phyloP scores from a whole-genome alignment of 352 stramenopile genomes.

The Globisporangium cederbergense region DNA sequence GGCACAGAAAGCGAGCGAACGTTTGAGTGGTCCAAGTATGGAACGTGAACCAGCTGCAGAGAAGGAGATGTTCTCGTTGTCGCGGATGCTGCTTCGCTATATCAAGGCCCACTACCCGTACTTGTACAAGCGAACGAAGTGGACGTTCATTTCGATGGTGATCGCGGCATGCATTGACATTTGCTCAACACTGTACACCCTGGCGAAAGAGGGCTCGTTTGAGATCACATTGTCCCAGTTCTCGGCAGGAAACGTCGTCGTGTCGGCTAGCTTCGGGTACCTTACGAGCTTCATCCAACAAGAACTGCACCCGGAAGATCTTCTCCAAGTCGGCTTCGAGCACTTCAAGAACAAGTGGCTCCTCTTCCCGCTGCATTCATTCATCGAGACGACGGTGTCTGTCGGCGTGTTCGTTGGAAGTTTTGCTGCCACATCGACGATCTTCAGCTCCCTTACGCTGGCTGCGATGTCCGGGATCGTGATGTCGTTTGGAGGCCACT shows the following conservation, averaged over 20 bases:
- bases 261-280: slow-evolving; percentile 62
- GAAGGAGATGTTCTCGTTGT: slow-evolving; percentile 12
- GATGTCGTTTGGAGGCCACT: slow-evolving; percentile 71
- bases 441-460: slow-evolving; percentile 73
- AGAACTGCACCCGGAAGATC: slow-evolving; percentile 51
- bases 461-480: slow-evolving; percentile 71
- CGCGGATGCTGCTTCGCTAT: slow-evolving; percentile 23
- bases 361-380: slow-evolving; percentile 70
- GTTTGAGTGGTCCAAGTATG: neutral
- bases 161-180: slow-evolving; percentile 64
- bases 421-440: slow-evolving; percentile 63
- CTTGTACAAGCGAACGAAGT: slow-evolving; percentile 73
- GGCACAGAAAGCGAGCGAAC: slow-evolving; percentile 2
- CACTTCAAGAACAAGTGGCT: slow-evolving; percentile 75
- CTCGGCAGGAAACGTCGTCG: slow-evolving; percentile 64
- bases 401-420: slow-evolving; percentile 72
- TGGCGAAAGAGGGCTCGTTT: slow-evolving; percentile 40
- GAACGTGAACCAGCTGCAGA: neutral
- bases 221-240: slow-evolving; percentile 68
- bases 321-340: slow-evolving; percentile 46
- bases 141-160: slow-evolving; percentile 75
- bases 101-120: slow-evolving; percentile 37
- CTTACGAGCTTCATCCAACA: slow-evolving; percentile 63
- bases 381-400: slow-evolving; percentile 72
- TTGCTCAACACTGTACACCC: slow-evolving; percentile 51